These are phyloP conservation scores for Sugiyamaella marilandica DNA, from an alignment of 805 yeast genomes.

Conservation along the genomic window DNA sequence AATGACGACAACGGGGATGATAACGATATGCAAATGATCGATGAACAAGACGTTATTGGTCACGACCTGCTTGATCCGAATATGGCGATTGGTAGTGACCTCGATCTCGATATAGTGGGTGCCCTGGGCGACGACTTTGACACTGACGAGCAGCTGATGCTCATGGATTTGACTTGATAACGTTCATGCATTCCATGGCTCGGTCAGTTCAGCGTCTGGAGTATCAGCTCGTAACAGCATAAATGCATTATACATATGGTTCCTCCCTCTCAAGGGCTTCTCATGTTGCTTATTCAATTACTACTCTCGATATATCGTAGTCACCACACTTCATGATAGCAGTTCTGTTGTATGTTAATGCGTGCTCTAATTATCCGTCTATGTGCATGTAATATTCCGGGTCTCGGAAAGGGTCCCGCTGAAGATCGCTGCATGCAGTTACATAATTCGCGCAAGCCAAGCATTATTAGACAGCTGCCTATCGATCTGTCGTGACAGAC, in stretches of 20 bases:
- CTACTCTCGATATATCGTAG: no score
- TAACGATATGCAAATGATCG: neutral
- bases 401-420: neutral
- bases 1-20: neutral
- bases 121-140: conserved; percentile 5
- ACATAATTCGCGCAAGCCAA: conserved; percentile 5
- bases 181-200: neutral
- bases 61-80: neutral
- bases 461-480: neutral
- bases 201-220: no score
- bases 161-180: conserved; percentile 9
- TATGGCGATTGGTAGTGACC: conserved; percentile 3
- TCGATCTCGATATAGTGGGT: neutral
- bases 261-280: no score
- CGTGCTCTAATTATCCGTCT: no score
- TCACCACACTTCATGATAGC: no score
- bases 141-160: conserved; percentile 12
- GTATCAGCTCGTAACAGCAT: no score
- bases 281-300: no score
- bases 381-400: neutral
- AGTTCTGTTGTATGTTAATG: no score
- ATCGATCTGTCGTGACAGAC: no score
- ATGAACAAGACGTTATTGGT: neutral
- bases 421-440: neutral
- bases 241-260: no score